Conservation (phyloP, 805 yeast species). For the Zygosaccharomyces gambellarensis region DNA sequence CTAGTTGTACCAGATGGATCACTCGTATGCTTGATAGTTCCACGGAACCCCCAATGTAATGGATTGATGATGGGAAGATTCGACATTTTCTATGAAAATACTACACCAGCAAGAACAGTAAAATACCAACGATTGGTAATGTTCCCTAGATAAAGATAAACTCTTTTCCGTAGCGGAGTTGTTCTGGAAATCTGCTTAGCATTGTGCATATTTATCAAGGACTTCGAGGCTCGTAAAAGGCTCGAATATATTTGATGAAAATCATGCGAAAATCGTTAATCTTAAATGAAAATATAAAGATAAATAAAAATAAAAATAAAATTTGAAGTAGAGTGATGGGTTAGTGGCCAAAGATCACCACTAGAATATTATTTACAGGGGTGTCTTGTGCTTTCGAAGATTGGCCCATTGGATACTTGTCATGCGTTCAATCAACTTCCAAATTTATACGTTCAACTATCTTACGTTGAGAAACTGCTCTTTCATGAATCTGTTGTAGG, state of each 20-base stretch:
- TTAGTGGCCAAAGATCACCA: too few species aligned
- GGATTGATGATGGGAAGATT: conserved; percentile 26
- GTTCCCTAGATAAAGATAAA: neutral
- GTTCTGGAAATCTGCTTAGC: neutral
- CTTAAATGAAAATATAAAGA: neutral
- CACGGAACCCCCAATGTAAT: conserved; percentile 35
- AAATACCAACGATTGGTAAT: neutral
- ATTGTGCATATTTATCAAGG: neutral
- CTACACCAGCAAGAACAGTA: neutral
- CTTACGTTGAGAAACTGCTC: conserved; percentile 20
- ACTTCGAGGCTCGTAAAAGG: neutral
- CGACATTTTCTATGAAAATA: neutral
- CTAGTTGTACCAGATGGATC: conserved; percentile 23
- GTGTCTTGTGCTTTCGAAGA: too few species aligned
- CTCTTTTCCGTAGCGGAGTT: neutral
- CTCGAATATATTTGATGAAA: neutral
- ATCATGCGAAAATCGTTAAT: neutral
- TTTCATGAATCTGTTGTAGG: conserved; percentile 23
- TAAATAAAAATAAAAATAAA: neutral
- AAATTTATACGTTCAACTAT: conserved; percentile 26
- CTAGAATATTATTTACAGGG: too few species aligned
- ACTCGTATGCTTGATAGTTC: conserved; percentile 29
- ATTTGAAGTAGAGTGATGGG: neutral
- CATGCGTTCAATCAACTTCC: conserved; percentile 27
- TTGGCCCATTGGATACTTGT: too few species aligned